Base-by-base conservation (phyloP, 192 early-diverging fungal genomes). In the Coemansia sp. region DNA sequence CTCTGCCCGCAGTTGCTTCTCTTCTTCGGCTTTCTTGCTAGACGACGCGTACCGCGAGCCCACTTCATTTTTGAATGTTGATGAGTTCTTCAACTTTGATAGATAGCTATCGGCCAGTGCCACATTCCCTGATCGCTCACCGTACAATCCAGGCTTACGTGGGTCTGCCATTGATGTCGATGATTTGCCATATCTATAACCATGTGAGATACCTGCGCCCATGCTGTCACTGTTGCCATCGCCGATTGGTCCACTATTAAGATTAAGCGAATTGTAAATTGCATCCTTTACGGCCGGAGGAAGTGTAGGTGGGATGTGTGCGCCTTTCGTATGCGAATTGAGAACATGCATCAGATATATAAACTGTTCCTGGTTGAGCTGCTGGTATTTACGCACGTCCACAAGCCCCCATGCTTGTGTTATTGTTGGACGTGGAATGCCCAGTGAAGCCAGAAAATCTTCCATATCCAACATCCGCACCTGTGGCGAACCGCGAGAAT, bases 281-380 rank as follows among this genome's bases (percentile, higher is more conserved):
- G 67, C 73, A 56, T 81, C 74, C 21, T 75, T 76, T 27, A 83
- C 67, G 0, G 70, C 64, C 19, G 74, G 61, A 51, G 82, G 71
- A 59, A 83, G 64, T 38, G 63, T 58, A 4, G 47, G 32, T 10
- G 82, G 82, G 18, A 81, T 53, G 6, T 18, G 56, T 7, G 62
- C 66, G 25, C 82, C 82, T 3, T 57, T 63, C 26, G 32, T n/a
- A 21, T 51, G 49, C 51, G 65, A 31, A 32, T 49, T 63, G 25
- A 83, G 68, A 6, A 81, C 60, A 26, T 83, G 82, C 24, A 83
- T 47, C 12, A 83, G 62, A 27, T 77, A 71, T 2, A 69, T 54
- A 53, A 83, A 83, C 56, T 83, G 82, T 63, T 83, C 74, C 49
- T 72, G 63, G 66, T 83, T 83, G 51, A 83, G 73, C 53, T 81